These are phyloP conservation scores for Candida qinlingensis DNA, from an alignment of 805 yeast genomes.

Conservation along the genomic window DNA sequence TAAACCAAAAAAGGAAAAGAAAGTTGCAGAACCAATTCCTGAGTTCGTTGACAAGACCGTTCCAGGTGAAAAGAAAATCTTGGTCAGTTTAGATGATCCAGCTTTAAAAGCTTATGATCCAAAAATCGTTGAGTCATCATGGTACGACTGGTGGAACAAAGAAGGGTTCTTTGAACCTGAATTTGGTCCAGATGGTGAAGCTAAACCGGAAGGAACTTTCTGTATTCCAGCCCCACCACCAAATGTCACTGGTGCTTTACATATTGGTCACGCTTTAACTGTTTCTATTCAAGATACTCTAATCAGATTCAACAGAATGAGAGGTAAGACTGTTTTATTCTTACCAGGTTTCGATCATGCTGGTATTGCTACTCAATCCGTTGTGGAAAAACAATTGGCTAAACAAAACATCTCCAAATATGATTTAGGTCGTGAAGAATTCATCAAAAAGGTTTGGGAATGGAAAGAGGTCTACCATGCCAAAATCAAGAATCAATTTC, in stretches of 20 bases:
- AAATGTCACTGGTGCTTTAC: conserved; percentile 97
- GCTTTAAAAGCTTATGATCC: conserved; percentile 94
- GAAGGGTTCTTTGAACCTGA: conserved; percentile 88
- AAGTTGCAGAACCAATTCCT: conserved; percentile 71
- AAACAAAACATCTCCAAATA: conserved; percentile 86
- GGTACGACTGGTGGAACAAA: conserved; percentile 97
- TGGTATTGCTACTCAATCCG: conserved; percentile 98
- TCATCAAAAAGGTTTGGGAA: conserved; percentile 88
- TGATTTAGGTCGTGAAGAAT: conserved; percentile 90
- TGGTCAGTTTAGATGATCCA: conserved; percentile 85
- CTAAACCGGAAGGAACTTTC: conserved; percentile 79
- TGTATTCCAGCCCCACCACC: conserved; percentile 99
- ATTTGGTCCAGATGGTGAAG: conserved; percentile 64
- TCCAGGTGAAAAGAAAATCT: conserved; percentile 86
- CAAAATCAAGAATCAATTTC: conserved; percentile 79
- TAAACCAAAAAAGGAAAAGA: conserved; percentile 64
- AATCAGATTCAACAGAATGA: conserved; percentile 93
- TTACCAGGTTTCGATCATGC: conserved; percentile 98
- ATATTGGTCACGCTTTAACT: conserved; percentile 97
- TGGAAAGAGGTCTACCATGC: conserved; percentile 95
- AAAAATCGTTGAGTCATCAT: conserved; percentile 86
- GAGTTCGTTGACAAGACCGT: conserved; percentile 79
- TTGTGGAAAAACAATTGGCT: conserved; percentile 90
- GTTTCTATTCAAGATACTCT: conserved; percentile 91
- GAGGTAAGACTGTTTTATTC: conserved; percentile 88